These are phyloP conservation scores for Fusarium sp. DNA, from an alignment of 2,329 filamentous ascomycete genomes.

Conservation along the genomic window DNA sequence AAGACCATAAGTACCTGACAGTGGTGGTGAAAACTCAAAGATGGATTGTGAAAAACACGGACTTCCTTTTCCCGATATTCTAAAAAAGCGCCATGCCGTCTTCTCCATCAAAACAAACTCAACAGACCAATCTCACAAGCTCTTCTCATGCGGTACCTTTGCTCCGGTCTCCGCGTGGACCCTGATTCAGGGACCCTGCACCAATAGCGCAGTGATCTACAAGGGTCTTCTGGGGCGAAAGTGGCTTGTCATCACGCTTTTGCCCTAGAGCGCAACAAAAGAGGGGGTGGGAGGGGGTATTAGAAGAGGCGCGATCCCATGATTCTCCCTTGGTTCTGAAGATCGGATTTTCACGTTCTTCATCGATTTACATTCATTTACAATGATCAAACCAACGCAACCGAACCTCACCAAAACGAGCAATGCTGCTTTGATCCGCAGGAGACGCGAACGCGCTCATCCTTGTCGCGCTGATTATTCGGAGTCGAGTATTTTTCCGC, in stretches of 20 bases:
- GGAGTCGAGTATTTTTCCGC: slow-evolving; percentile 20
- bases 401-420: neutral
- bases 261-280: neutral
- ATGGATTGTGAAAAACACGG: neutral
- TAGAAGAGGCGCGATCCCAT: slow-evolving; percentile 19
- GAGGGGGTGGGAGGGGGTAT: slow-evolving; percentile 8
- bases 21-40: neutral
- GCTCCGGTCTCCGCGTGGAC: slow-evolving; percentile 25
- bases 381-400: slow-evolving; percentile 13
- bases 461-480: neutral
- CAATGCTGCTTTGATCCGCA: neutral
- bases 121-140: neutral
- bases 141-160: neutral
- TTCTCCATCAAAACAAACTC: neutral
- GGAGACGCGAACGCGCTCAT: slow-evolving; percentile 11
- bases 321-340: neutral
- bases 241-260: neutral
- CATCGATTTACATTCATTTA: neutral
- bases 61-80: neutral
- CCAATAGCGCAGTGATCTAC: slow-evolving; percentile 17
- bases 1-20: neutral
- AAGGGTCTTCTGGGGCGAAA: slow-evolving; percentile 2
- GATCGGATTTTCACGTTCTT: neutral
- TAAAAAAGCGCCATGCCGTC: neutral
- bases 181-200: slow-evolving; percentile 26